phyloP scores from a whole-genome alignment of 2,329 filamentous ascomycete species.

The Monosporascus sp. region DNA sequence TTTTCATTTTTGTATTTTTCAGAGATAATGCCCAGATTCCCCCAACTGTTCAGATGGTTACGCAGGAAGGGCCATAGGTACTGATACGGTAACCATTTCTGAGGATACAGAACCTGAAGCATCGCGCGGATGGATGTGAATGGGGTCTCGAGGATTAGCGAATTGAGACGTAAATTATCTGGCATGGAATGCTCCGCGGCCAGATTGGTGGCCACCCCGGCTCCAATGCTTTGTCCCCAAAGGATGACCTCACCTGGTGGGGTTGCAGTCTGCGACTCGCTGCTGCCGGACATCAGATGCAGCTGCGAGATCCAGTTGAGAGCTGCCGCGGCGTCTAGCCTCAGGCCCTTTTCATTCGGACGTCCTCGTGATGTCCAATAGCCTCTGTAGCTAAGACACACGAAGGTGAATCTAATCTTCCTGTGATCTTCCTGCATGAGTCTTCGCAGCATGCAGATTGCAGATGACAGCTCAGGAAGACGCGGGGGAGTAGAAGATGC shows the following conservation, averaged over 20 bases:
- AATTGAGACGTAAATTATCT: constrained; percentile 33
- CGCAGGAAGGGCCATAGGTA: constrained; percentile 70
- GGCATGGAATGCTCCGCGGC: constrained; percentile 36
- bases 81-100: constrained; percentile 73
- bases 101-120: constrained; percentile 67
- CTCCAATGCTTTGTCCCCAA: constrained; percentile 75
- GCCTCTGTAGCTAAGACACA: constrained; percentile 60
- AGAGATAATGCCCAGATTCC: constrained; percentile 42
- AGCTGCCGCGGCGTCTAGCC: constrained; percentile 61
- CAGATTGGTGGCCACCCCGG: constrained; percentile 62
- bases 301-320: constrained; percentile 52
- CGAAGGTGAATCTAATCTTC: constrained; percentile 37
- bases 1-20: constrained; percentile 18
- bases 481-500: constrained; percentile 53
- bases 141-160: constrained; percentile 68
- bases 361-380: constrained; percentile 74
- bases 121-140: constrained; percentile 67
- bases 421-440: constrained; percentile 24
- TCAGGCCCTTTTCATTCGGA: constrained; percentile 64
- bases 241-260: constrained; percentile 42
- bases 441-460: constrained; percentile 41
- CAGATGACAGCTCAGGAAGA: constrained; percentile 49
- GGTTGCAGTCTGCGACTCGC: constrained; percentile 2
- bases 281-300: constrained; percentile 23
- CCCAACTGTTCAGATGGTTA: constrained; percentile 53